Evolutionary conservation across 208 protist genomes (phyloP).

Genomic region (Lotmaria passim): DNA sequence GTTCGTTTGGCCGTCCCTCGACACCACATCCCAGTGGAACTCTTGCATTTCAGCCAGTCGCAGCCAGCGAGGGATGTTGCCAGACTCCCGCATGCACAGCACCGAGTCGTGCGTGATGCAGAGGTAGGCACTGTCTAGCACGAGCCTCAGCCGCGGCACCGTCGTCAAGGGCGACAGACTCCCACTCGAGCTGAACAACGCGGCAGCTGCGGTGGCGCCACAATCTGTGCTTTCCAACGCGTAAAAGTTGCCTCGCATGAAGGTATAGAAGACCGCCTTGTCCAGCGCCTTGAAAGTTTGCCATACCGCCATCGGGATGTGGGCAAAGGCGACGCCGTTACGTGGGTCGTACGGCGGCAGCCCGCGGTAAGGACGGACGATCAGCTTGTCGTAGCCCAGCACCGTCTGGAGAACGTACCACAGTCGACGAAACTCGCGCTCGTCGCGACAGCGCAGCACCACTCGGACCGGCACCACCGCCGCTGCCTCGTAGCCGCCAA

Average conservation of each 20-base stretch:
- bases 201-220: neutral
- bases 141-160: constrained; percentile 12
- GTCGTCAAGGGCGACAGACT: neutral
- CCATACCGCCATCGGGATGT: constrained; percentile 59
- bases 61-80: constrained; percentile 60
- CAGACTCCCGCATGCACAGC: constrained; percentile 50
- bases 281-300: constrained; percentile 55
- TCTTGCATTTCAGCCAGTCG: constrained; percentile 38
- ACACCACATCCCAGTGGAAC: constrained; percentile 43
- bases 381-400: constrained; percentile 61
- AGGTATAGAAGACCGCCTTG: constrained; percentile 64
- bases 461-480: constrained; percentile 22
- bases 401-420: constrained; percentile 57
- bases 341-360: constrained; percentile 69
- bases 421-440: constrained; percentile 56
- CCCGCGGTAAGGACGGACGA: constrained; percentile 48
- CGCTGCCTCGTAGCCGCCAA: neutral
- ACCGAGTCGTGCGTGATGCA: constrained; percentile 66
- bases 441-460: constrained; percentile 45
- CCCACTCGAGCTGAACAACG: too few relatives aligned
- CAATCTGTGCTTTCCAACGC: constrained; percentile 13
- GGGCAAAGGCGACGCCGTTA: constrained; percentile 58
- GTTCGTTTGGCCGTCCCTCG: neutral
- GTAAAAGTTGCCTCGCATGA: constrained; percentile 45
- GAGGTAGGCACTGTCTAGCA: constrained; percentile 40